A percentile compares a stretch with the other conserved stretches of the same genome.
Evolutionary conservation across 495 filamentous ascomycete genomes (phyloP).

Genomic region (Neurospora cerealis): DNA sequence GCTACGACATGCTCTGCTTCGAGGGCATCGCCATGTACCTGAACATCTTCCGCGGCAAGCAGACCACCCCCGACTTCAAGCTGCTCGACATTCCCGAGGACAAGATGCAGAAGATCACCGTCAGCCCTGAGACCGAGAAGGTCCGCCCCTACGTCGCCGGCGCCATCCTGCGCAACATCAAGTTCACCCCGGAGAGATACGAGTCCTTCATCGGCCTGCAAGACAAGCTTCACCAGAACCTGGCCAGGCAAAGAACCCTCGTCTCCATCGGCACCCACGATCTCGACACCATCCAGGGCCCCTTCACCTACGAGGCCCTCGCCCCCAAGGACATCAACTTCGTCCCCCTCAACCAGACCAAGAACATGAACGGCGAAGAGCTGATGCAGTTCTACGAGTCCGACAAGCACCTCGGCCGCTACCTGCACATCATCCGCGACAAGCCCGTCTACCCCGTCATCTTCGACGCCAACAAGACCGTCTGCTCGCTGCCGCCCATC

Average conservation of each 20-base stretch:
- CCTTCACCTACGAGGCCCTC: conserved; percentile 93
- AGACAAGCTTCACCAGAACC: conserved; percentile 95
- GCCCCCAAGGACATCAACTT: conserved; percentile 91
- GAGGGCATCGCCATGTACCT: conserved; percentile 94
- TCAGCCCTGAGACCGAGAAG: conserved; percentile 66
- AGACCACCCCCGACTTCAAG: conserved; percentile 65
- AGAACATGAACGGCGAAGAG: conserved; percentile 76
- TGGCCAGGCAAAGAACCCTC: conserved; percentile 83
- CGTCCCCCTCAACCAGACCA: conserved; percentile 77
- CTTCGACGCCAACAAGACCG: conserved; percentile 74
- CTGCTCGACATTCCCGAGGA: conserved; percentile 60
- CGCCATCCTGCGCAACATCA: conserved; percentile 80
- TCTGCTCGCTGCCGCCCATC: conserved; percentile 92
- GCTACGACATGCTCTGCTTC: conserved; percentile 98
- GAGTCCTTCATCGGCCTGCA: conserved; percentile 96
- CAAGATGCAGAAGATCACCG: conserved; percentile 67
- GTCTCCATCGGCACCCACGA: conserved; percentile 97
- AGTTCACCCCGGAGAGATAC: conserved; percentile 82
- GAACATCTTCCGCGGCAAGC: conserved; percentile 80
- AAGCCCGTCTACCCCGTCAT: conserved; percentile 96
- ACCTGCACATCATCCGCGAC: conserved; percentile 86
- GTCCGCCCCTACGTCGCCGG: conserved; percentile 80
- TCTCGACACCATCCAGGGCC: conserved; percentile 83
- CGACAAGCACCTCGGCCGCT: conserved; percentile 72
- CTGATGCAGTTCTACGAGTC: conserved; percentile 94